Evolutionary conservation across 2,329 filamentous ascomycete species (phyloP).

Genomic region (Talaromyces sp.): DNA sequence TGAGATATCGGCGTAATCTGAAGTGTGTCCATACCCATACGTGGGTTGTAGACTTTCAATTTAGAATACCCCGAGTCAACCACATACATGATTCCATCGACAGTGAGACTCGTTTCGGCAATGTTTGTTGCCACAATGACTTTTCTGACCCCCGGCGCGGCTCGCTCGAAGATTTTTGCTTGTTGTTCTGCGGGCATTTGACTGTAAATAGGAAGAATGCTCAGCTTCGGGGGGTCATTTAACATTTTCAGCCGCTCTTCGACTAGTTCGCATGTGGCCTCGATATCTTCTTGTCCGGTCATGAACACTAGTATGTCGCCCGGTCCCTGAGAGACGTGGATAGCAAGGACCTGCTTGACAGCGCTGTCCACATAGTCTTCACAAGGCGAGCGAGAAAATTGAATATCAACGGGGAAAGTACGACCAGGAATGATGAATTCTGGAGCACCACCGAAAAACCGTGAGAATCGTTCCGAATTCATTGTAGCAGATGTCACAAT

Average conservation of each 20-base stretch:
- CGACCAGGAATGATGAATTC: constrained; percentile 95
- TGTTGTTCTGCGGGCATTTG: constrained; percentile 98
- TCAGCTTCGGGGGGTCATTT: constrained; percentile 90
- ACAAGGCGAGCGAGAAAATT: constrained; percentile 89
- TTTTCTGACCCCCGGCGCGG: constrained; percentile 84
- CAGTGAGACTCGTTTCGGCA: constrained; percentile 93
- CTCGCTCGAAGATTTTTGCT: constrained; percentile 93
- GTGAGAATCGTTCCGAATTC: constrained; percentile 93
- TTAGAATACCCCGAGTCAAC: constrained; percentile 96
- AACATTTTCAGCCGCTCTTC: constrained; percentile 80
- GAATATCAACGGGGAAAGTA: constrained; percentile 94
- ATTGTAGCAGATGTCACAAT: constrained; percentile 98
- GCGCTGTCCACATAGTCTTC: constrained; percentile 98
- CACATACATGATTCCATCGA: constrained; percentile 98
- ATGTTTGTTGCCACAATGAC: constrained; percentile 99
- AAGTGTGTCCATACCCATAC: constrained; percentile 98
- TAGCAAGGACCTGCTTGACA: constrained; percentile 90
- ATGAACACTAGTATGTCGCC: constrained; percentile 98
- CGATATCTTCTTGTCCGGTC: constrained; percentile 98
- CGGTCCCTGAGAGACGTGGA: constrained; percentile 87
- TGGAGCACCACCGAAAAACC: constrained; percentile 92
- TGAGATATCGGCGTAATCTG: constrained; percentile 98
- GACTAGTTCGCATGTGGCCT: constrained; percentile 89
- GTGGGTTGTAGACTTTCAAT: constrained; percentile 96
- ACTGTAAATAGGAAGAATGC: constrained; percentile 95